A percentile compares a stretch with the other conserved stretches of the same genome.
Conservation (phyloP, 169 alveolate species). For the Amoebophrya sp. region DNA sequence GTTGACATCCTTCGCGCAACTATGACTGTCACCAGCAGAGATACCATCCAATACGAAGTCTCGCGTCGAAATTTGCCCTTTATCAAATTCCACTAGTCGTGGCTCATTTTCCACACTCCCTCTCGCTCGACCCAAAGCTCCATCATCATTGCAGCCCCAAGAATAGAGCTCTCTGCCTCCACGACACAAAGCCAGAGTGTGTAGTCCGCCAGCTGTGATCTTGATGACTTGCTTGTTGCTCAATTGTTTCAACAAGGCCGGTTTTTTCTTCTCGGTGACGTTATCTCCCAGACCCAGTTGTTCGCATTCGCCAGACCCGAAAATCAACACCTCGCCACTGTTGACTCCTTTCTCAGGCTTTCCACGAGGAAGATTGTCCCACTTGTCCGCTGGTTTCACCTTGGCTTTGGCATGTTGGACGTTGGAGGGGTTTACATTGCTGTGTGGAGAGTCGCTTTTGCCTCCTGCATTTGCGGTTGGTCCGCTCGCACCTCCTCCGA, state of each 20-base stretch:
- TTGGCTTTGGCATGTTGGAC: not conserved
- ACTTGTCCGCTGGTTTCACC: not conserved
- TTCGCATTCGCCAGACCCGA: constrained; percentile 15
- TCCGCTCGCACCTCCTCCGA: no score
- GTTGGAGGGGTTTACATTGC: not conserved
- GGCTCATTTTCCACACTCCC: not conserved
- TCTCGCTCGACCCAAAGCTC: not conserved
- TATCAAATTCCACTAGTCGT: no score
- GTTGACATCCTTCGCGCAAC: not conserved
- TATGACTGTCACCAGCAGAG: not conserved
- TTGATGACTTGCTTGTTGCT: not conserved
- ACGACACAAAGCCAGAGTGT: not conserved
- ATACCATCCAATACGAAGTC: not conserved
- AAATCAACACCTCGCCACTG: not conserved
- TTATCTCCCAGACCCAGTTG: not conserved
- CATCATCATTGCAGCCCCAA: constrained; percentile 24
- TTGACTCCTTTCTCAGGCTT: not conserved
- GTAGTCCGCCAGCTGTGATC: not conserved
- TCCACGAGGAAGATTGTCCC: not conserved
- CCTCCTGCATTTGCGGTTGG: no score
- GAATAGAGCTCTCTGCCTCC: not conserved
- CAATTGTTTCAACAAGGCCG: not conserved
- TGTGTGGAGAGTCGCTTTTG: not conserved
- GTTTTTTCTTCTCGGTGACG: not conserved
- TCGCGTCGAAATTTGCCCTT: no score